These are phyloP conservation scores for Marasmius sp. DNA, from an alignment of 1,284 basidiomycete species.

Conservation along the genomic window DNA sequence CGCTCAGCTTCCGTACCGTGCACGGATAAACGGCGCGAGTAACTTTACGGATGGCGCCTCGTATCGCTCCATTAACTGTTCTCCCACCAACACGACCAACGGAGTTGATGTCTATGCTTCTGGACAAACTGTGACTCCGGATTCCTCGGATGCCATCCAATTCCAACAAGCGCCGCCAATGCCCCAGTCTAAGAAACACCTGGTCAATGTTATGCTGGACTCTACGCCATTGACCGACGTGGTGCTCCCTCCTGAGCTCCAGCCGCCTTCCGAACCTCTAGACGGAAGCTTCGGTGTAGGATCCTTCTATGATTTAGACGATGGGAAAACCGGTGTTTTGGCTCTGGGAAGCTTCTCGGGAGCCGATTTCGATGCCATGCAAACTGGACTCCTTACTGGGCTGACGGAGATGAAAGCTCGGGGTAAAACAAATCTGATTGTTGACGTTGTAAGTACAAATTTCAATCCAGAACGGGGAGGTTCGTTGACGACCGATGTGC, in stretches of 20 bases:
- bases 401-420: slow-evolving; percentile 46
- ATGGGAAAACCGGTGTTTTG: slow-evolving; percentile 56
- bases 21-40: slow-evolving; percentile 42
- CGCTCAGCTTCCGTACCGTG: slow-evolving; percentile 55
- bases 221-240: slow-evolving; percentile 46
- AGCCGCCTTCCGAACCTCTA: slow-evolving; percentile 38
- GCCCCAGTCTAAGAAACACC: slow-evolving; percentile 3
- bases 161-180: slow-evolving; percentile 12
- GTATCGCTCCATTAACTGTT: slow-evolving; percentile 53
- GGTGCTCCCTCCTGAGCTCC: slow-evolving; percentile 45
- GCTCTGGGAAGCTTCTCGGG: slow-evolving; percentile 61
- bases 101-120: slow-evolving; percentile 27
- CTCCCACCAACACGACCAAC: slow-evolving; percentile 34
- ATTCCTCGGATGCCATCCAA: slow-evolving; percentile 5
- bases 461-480: slow-evolving; percentile 6
- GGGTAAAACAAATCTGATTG: slow-evolving; percentile 54
- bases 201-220: slow-evolving; percentile 46
- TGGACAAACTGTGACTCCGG: slow-evolving; percentile 1
- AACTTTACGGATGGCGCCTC: slow-evolving; percentile 51
- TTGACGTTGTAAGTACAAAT: slow-evolving; percentile 49
- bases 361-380: slow-evolving; percentile 37
- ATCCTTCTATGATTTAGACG: slow-evolving; percentile 54
- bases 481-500: not conserved
- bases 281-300: slow-evolving; percentile 48
- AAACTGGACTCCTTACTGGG: slow-evolving; percentile 46